Evolutionary conservation across 805 yeast genomes (phyloP).

Genomic region (Cyberlindnera misumaiensis): DNA sequence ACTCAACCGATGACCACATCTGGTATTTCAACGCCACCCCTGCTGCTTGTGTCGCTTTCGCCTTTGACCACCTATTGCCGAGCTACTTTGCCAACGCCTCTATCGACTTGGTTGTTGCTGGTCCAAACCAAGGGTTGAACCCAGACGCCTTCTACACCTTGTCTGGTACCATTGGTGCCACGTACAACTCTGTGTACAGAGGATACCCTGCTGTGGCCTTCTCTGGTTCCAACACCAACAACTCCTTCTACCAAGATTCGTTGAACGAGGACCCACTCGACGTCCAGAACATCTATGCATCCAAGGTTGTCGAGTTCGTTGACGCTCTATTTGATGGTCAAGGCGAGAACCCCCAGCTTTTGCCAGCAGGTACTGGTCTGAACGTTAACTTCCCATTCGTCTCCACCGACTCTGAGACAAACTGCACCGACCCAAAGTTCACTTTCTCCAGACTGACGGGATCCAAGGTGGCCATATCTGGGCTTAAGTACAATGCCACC

Average conservation of each 20-base stretch:
- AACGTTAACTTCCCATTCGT: slow-evolving; percentile 45
- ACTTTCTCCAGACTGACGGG: slow-evolving; percentile 43
- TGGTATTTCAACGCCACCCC: slow-evolving; percentile 57
- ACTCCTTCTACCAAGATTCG: slow-evolving; percentile 36
- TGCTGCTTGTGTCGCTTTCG: slow-evolving; percentile 44
- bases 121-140: slow-evolving; percentile 49
- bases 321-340: slow-evolving; percentile 30
- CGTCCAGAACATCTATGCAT: slow-evolving; percentile 40
- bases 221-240: slow-evolving; percentile 44
- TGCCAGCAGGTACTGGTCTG: slow-evolving; percentile 40
- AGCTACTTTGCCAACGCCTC: slow-evolving; percentile 34
- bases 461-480: slow-evolving; percentile 7
- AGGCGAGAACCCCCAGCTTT: slow-evolving; percentile 30
- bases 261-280: slow-evolving; percentile 34
- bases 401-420: slow-evolving; percentile 29
- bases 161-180: slow-evolving; percentile 49
- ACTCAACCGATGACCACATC: slow-evolving; percentile 31
- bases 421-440: slow-evolving; percentile 37
- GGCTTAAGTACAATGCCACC: slow-evolving; percentile 31
- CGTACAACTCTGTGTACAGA: slow-evolving; percentile 40
- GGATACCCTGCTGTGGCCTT: slow-evolving; percentile 44
- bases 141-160: slow-evolving; percentile 35
- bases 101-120: slow-evolving; percentile 43
- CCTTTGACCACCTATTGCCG: slow-evolving; percentile 41
- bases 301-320: slow-evolving; percentile 34